Evolutionary conservation across 345 rosid species (phyloP).

Genomic region (Acer saccharum): DNA sequence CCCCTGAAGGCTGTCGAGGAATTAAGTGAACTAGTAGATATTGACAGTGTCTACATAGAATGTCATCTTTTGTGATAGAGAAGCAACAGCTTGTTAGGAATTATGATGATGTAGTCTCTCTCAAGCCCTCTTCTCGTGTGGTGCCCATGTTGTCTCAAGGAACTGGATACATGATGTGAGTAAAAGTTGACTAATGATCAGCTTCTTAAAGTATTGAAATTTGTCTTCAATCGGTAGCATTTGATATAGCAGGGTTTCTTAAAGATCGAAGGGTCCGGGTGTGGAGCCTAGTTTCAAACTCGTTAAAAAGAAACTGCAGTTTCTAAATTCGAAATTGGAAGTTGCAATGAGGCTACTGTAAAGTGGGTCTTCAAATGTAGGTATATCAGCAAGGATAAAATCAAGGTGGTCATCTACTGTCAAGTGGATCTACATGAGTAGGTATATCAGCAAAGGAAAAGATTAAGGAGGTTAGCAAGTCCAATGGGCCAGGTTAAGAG

Average conservation of each 20-base stretch:
- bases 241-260: neutral
- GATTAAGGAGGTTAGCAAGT: neutral
- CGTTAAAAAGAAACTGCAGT: neutral
- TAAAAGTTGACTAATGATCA: neutral
- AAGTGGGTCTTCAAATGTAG: neutral
- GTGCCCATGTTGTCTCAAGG: neutral
- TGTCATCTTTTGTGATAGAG: neutral
- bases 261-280: neutral
- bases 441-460: neutral
- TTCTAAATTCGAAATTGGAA: neutral
- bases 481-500: neutral
- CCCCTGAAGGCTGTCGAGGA: neutral
- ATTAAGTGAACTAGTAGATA: neutral
- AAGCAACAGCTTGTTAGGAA: neutral
- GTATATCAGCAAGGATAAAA: neutral
- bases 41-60: slow-evolving; percentile 1
- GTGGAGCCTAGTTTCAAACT: neutral
- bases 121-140: neutral
- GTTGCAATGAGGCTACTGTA: neutral
- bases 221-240: neutral
- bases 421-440: neutral
- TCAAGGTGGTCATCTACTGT: neutral
- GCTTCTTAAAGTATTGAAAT: too few species aligned
- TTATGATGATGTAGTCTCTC: neutral
- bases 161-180: neutral